Evolutionary conservation across 1,284 basidiomycete species (phyloP).

Genomic region (Puccinia polysora): DNA sequence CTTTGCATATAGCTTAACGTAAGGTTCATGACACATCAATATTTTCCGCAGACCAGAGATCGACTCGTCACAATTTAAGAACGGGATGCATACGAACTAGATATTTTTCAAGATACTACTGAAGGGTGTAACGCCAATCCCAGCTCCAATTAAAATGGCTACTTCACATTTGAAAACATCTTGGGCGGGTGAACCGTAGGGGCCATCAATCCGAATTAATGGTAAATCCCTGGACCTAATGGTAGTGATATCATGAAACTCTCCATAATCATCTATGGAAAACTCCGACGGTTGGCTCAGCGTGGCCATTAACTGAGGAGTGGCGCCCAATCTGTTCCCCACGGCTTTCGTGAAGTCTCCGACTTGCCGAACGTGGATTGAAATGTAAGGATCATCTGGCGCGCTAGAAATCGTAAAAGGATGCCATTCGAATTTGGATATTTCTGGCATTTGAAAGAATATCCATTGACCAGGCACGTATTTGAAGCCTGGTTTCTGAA

Average conservation of each 20-base stretch:
- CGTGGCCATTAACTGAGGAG: conserved; percentile 58
- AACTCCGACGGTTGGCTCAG: conserved; percentile 55
- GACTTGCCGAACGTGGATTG: conserved; percentile 81
- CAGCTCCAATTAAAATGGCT: conserved; percentile 76
- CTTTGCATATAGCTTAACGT: conserved; percentile 65
- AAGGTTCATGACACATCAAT: too few species aligned
- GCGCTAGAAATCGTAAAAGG: conserved; percentile 86
- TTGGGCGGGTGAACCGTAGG: conserved; percentile 80
- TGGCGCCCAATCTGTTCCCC: conserved; percentile 74
- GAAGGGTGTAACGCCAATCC: conserved; percentile 80
- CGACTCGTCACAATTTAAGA: background rate
- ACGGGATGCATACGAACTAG: conserved; percentile 57
- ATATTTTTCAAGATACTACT: conserved; percentile 86
- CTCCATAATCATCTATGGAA: conserved; percentile 59
- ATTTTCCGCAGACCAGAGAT: background rate
- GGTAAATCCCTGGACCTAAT: conserved; percentile 59
- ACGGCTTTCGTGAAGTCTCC: conserved; percentile 78
- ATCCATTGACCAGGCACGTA: conserved; percentile 86
- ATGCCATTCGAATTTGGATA: conserved; percentile 75
- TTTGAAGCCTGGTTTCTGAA: conserved; percentile 78
- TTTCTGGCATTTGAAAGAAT: conserved; percentile 76
- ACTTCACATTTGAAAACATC: conserved; percentile 81
- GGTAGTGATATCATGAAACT: conserved; percentile 67
- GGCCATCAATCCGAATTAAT: conserved; percentile 69
- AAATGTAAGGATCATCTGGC: conserved; percentile 81